A percentile compares a stretch with the other conserved stretches of the same genome.
phyloP scores from a whole-genome alignment of 768 basidiomycete species.

The Suillus hirtellus region DNA sequence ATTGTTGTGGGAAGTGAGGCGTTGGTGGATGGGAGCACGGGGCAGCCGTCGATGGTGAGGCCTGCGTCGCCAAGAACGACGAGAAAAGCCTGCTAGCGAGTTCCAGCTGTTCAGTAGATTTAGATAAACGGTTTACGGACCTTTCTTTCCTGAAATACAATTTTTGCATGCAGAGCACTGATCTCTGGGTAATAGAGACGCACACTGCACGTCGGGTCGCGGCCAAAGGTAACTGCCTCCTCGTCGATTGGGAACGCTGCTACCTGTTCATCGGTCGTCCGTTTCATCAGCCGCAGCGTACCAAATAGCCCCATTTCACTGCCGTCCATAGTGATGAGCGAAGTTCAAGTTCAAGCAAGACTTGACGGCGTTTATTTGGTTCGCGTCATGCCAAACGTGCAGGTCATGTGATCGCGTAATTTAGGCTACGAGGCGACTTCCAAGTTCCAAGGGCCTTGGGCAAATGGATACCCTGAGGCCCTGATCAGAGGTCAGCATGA shows the following conservation, averaged over 20 bases:
- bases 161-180: conserved; percentile 62
- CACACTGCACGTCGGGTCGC: conserved; percentile 62
- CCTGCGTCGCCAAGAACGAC: conserved; percentile 61
- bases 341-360: background rate
- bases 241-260: conserved; percentile 76
- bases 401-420: conserved; percentile 4
- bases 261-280: conserved; percentile 45
- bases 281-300: conserved; percentile 63
- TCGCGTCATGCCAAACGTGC: conserved; percentile 1
- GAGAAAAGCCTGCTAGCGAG: conserved; percentile 57
- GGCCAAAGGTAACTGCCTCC: conserved; percentile 66
- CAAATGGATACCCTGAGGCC: too few species aligned
- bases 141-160: conserved; percentile 63
- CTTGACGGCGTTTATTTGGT: background rate
- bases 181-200: conserved; percentile 69
- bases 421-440: background rate
- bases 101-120: background rate
- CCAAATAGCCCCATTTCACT: conserved; percentile 66
- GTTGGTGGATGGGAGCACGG: conserved; percentile 49
- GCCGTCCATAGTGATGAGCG: conserved; percentile 35
- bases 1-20: conserved; percentile 48
- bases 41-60: conserved; percentile 60
- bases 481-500: too few species aligned
- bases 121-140: conserved; percentile 33
- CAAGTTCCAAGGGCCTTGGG: too few species aligned